Base-by-base conservation (phyloP, 352 stramenopile species). In the Phytophthora sansomeana region DNA sequence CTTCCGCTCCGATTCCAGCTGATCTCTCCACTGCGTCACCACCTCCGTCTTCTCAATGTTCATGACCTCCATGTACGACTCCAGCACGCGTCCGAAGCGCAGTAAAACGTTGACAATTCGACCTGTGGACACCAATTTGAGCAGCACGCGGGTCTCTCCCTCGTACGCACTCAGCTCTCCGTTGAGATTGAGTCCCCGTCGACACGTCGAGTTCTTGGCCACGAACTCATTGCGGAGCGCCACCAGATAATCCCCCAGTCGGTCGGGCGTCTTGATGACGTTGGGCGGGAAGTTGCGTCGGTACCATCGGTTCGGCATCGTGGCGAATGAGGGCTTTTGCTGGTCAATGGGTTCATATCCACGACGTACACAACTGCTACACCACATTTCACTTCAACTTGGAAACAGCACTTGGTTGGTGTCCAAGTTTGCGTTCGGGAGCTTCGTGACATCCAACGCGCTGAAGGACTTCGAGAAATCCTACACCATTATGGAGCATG, bases 341-440 rank as follows among this genome's bases (percentile, higher is more conserved):
- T 41, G 30, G 13, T 41, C 10, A 24, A 24, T 24, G 30, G 30
- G 30, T 35, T 11, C 30, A 7, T 11, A n/a, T n/a, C n/a, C n/a
- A n/a, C 30, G 9, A 35, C 30, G 30, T 11, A 35, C 30, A 35
- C 6, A 3, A 35, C 30, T 24, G 21, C 30, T 35, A 35, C 30
- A 35, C 9, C 30, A 35, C 21, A 24, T 24, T 24, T 24, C 21
- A 24, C 21, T 24, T 24, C 21, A 24, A 24, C 64, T 86, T 4
- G 78, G 78, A 46, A 78, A 77, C 67, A 70, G 69, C 9, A 72
- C 70, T 19, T 58, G 83, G 53, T 51, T 86, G 4, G 78, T 86
- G 9, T 86, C 78, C 7, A 72, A 67, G 53, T 62, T 84, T 17
- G 76, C 75, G 33, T 82, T 86, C 49, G 75, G 78, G 44, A 79